phyloP scores from a whole-genome alignment of 2,329 filamentous ascomycete genomes.

The Talaromyces piceae region DNA sequence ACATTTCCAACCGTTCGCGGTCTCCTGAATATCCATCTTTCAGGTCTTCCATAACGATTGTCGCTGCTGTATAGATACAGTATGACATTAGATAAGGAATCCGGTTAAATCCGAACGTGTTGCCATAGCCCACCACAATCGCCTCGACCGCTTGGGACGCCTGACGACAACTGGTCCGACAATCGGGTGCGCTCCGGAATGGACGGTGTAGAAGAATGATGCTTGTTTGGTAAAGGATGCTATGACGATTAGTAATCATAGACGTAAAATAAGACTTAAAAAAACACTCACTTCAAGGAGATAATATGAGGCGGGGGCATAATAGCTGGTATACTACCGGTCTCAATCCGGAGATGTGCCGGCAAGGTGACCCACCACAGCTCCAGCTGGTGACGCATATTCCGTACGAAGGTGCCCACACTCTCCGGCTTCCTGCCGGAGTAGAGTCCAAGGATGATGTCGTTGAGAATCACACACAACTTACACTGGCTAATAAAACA shows the following conservation, averaged over 20 bases:
- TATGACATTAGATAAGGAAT: neutral
- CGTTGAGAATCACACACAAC: slow-evolving; percentile 41
- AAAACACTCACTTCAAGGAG: slow-evolving; percentile 19
- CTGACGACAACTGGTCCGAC: neutral
- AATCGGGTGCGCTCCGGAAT: neutral
- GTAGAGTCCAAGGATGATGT: slow-evolving; percentile 38
- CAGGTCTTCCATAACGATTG: neutral
- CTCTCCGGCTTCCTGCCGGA: neutral
- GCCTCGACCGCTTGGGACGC: neutral
- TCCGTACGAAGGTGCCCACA: neutral
- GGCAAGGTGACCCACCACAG: neutral
- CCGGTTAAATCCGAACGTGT: neutral
- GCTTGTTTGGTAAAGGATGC: neutral
- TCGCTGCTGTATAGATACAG: neutral
- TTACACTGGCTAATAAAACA: slow-evolving; percentile 23
- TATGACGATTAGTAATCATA: neutral
- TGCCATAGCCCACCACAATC: neutral
- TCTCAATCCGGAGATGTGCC: neutral
- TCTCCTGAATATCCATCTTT: neutral
- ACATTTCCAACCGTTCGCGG: neutral
- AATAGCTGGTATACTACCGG: neutral
- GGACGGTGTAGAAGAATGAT: neutral
- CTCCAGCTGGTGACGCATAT: neutral
- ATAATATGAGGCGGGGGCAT: slow-evolving; percentile 17
- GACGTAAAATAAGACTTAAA: neutral